Evolutionary conservation across 2,329 filamentous ascomycete species (phyloP), one percentile per base, ranked within the genome.

Genomic region (Alternaria postmessia): DNA sequence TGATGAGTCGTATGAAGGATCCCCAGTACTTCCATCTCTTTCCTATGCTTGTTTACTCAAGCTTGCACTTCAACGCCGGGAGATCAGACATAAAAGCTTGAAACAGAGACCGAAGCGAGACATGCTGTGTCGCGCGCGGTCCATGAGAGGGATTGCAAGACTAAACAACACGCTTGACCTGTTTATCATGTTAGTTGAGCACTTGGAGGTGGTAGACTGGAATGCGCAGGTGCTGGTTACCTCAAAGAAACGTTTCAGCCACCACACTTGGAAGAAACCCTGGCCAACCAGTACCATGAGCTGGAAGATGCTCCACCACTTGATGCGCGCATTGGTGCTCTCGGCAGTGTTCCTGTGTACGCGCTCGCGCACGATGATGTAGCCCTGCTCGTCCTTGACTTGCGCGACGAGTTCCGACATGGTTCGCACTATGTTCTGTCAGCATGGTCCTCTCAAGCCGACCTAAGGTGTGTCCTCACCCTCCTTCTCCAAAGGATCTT

Each of bases 281-380:
- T 98, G 93, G 73, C 91, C 93, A 68, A 96, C 85, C 65, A 99
- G 87, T 51, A 98, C 89, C 57, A 88, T 87, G 67, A 99, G 88
- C 81, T 99, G 94, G 81, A 98, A 98, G 72, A 98, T 87, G 81
- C 95, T 97, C 95, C 95, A 99, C 95, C 95, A 99, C 85, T 99
- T 99, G 79, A 99, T 95, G 69, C 95, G 88, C 71, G 89, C 87
- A 81, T 99, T 99, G 75, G 95, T 99, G 86, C 94, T 97, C 85
- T 99, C 95, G 66, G 95, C 95, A 9, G 95, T 99, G 84, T 99
- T 99, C 78, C 95, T 88, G 86, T 99, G 95, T 70, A 92, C 97
- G 75, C 95, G 88, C 84, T 99, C 95, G 72, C 95, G 91, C 60
- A 98, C 83, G 64, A 99, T 89, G 75, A 99, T 98, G 84, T 99